Conservation (phyloP, 805 yeast genomes). For the Wickerhamiella nectarea region DNA sequence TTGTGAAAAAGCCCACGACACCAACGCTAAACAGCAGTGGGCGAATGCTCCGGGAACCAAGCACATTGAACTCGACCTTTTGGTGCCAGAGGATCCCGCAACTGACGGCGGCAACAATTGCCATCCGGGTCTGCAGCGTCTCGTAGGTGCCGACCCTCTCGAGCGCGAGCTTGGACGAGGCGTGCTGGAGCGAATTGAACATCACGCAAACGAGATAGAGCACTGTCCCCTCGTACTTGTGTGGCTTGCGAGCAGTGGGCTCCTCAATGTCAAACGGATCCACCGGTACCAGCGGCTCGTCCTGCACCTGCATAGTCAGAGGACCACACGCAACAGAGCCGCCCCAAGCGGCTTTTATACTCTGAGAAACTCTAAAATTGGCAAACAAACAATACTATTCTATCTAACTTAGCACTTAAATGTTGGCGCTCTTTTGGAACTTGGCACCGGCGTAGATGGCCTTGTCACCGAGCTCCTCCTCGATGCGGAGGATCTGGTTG, state of each 20-base stretch:
- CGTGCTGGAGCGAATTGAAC: constrained; percentile 17
- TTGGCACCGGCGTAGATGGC: constrained; percentile 89
- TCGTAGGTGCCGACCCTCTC: constrained; percentile 11
- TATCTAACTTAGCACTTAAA: constrained; percentile 18
- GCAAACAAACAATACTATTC: background rate
- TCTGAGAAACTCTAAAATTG: too few relatives aligned
- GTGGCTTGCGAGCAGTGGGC: background rate
- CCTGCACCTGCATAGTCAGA: too few relatives aligned
- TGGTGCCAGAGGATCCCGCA: constrained; percentile 39
- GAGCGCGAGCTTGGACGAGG: constrained; percentile 16
- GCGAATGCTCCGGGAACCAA: constrained; percentile 53
- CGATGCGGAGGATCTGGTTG: constrained; percentile 96
- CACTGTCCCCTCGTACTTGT: constrained; percentile 5
- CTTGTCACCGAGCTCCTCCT: constrained; percentile 96
- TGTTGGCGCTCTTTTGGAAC: constrained; percentile 48
- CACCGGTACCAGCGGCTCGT: background rate
- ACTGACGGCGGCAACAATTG: constrained; percentile 50
- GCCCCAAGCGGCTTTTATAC: too few relatives aligned
- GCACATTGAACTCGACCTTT: constrained; percentile 45
- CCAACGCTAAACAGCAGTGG: constrained; percentile 49
- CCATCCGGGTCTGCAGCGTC: constrained; percentile 64
- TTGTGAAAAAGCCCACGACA: constrained; percentile 62
- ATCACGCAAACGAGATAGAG: constrained; percentile 15
- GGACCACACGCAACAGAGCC: too few relatives aligned
- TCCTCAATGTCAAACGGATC: background rate